phyloP scores from a whole-genome alignment of 2,329 filamentous ascomycete genomes.

The Colletotrichum cereale region DNA sequence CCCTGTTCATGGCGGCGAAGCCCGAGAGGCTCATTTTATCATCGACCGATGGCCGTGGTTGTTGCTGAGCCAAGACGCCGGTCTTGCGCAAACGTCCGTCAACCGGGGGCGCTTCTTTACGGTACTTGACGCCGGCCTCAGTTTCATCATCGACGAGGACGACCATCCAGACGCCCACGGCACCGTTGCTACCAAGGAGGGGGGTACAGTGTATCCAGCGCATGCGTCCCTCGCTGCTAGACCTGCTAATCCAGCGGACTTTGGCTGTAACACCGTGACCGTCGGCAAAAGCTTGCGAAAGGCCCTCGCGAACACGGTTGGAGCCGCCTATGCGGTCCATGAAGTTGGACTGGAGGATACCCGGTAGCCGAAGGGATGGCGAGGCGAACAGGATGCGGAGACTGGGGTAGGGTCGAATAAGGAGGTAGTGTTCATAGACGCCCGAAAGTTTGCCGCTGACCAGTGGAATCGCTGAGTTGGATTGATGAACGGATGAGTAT shows the following conservation, averaged over 20 bases:
- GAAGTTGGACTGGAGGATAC: conserved; percentile 73
- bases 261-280: conserved; percentile 81
- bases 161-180: conserved; percentile 84
- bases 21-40: conserved; percentile 42
- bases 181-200: conserved; percentile 73
- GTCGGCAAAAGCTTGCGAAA: conserved; percentile 71
- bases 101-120: conserved; percentile 46
- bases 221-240: conserved; percentile 68
- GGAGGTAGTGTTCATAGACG: conserved; percentile 70
- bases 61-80: conserved; percentile 5
- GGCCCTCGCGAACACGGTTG: conserved; percentile 59
- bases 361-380: conserved; percentile 74
- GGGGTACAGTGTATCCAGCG: conserved; percentile 86
- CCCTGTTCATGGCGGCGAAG: conserved; percentile 39
- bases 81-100: conserved; percentile 37
- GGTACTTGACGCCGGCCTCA: conserved; percentile 31
- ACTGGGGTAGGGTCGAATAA: conserved; percentile 74
- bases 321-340: conserved; percentile 67
- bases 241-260: conserved; percentile 74
- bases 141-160: conserved; percentile 76
- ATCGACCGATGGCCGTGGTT: conserved; percentile 23
- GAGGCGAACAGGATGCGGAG: conserved; percentile 78
- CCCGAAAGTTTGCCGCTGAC: conserved; percentile 52
- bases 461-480: conserved; percentile 7
- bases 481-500: conserved; percentile 39